Evolutionary conservation across 305 asterid genomes (phyloP), one percentile per base, ranked within the genome.

Genomic region (Plantago coronopus): DNA sequence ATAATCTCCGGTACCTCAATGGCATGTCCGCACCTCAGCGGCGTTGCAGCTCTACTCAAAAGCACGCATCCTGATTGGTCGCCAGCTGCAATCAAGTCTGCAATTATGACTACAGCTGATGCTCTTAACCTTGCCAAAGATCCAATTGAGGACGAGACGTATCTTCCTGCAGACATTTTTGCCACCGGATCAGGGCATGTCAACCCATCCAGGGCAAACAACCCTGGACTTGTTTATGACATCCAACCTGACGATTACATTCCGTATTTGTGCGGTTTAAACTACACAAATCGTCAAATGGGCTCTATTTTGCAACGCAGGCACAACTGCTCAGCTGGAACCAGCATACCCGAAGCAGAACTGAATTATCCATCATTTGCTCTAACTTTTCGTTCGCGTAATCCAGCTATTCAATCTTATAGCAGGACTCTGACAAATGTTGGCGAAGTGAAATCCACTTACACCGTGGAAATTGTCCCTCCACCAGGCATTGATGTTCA

Each of bases 21-120:
- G 89, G 57, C 91, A 0, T 81, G 91, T 67, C 87, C 95, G 1
- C 91, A 83, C 71, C 87, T 86, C 0, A 81, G 87, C 16, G 89
- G 95, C 0, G 68, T 83, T 1, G 87, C 84, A 7, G 91, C 87
- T 0, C 12, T 86, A 74, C 71, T 86, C 31, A 83, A 83, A 56
- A 83, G 84, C 45, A 18, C 77, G 0, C 88, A 86, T 37, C 86
- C 86, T 8, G 61, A 80, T 38, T 84, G 93, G 91, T 79, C 89
- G 1, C 83, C 91, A 0, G 84, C 91, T 0, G 78, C 75, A 1
- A 86, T 86, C 58, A 82, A 77, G 37, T 87, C 95, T 0, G 89
- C 95, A 0, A 83, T 87, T 37, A 81, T 87, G 86, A 83, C 95
- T 0, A 81, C 85, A 0, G 78, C 90, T 0, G 78, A 82, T 38